Evolutionary conservation across 2,329 filamentous ascomycete species (phyloP), one percentile per base, ranked within the genome.

Genomic region (Endothia cerciana): DNA sequence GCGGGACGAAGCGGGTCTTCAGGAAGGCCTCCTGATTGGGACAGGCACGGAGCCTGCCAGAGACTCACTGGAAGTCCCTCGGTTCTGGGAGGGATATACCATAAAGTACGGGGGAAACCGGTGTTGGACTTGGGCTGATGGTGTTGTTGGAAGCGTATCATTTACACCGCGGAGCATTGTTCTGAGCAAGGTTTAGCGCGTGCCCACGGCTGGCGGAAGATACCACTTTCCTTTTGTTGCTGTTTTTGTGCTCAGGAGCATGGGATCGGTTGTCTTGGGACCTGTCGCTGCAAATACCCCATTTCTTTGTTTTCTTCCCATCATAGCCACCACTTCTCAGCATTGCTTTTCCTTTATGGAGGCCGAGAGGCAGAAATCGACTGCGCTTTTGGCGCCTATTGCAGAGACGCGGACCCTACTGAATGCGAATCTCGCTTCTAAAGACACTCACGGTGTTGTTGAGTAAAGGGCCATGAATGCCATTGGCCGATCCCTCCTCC

Each of bases 1-100:
- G 91, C 2, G 86, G 85, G 8, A 93, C 91, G 19, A 91, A 91
- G 79, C 84, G 91, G 71, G 75, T 94, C 60, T 92, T 91, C 73
- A 82, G 87, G 72, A 83, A 82, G 76, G 75, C 64, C 13, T 61
- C 65, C 10, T 67, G 51, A 63, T 36, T 5, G 64, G 15, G 61
- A 51, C 17, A 30, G 17, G 25, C 22, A 64, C n/a, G n/a, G n/a
- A n/a, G n/a, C n/a, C n/a, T n/a, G n/a, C n/a, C n/a, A n/a, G n/a
- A n/a, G n/a, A n/a, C n/a, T n/a, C n/a, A n/a, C n/a, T n/a, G n/a
- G n/a, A n/a, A n/a, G n/a, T n/a, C n/a, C n/a, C n/a, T 22, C 33
- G 33, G 47, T 51, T 22, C 4, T 25, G 10, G 47, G 15, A 25
- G n/a, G n/a, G 47, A 10, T 51, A 25, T 51, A n/a, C n/a, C n/a